A percentile compares a stretch with the other conserved stretches of the same genome.
Evolutionary conservation across 129 eudicot species (phyloP).

Genomic region (Heracleum sosnowskyi): DNA sequence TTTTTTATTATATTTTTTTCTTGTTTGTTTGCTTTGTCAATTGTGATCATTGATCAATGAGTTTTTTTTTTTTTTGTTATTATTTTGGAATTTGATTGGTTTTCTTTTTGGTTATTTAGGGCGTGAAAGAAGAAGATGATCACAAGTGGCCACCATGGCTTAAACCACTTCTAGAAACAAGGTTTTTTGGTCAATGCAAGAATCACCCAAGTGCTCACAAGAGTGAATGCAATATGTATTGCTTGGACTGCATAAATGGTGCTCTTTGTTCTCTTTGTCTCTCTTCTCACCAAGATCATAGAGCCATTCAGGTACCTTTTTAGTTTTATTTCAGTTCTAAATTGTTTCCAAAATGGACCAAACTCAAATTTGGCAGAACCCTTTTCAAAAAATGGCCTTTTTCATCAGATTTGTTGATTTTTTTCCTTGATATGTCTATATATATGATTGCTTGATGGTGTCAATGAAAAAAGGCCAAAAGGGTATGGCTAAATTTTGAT

Average conservation of each 20-base stretch:
- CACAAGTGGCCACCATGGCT: constrained; percentile 42
- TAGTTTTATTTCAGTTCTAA: not conserved
- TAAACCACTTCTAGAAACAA: constrained; percentile 23
- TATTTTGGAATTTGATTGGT: not conserved
- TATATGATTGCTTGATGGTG: not conserved
- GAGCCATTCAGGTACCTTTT: constrained; percentile 28
- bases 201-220: constrained; percentile 36
- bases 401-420: not conserved
- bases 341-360: not conserved
- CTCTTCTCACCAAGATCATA: constrained; percentile 26
- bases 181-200: constrained; percentile 40
- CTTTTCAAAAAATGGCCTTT: not conserved
- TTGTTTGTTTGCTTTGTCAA: not conserved
- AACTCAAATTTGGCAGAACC: not conserved
- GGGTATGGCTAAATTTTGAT: not conserved
- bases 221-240: constrained; percentile 44
- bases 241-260: constrained; percentile 39
- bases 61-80: not conserved
- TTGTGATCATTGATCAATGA: not conserved
- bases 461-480: not conserved
- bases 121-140: constrained; percentile 12
- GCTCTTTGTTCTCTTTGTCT: constrained; percentile 37
- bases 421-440: too few species aligned
- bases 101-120: not conserved
- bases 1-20: not conserved